These are phyloP conservation scores for Camellia japonica DNA, from an alignment of 148 eudicot genomes.

Conservation along the genomic window DNA sequence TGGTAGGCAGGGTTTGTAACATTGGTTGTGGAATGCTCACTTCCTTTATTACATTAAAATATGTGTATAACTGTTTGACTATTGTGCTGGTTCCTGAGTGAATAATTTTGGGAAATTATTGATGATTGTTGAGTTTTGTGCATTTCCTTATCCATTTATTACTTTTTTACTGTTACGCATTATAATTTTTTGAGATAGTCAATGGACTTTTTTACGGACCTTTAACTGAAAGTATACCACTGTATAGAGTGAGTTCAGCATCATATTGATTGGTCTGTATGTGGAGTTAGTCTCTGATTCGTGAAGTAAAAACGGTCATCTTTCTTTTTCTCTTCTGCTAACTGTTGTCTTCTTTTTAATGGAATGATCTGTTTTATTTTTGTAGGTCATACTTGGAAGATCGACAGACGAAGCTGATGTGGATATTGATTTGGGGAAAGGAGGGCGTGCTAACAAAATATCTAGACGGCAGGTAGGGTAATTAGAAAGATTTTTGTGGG, in stretches of 20 bases:
- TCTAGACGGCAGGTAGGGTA: conserved; percentile 81
- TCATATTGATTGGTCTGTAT: background rate
- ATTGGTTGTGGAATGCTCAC: background rate
- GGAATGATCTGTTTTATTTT: conserved; percentile 8
- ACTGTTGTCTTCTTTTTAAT: conserved; percentile 5
- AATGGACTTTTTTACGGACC: background rate
- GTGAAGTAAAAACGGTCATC: background rate
- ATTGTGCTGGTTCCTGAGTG: background rate
- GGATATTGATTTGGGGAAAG: conserved; percentile 83
- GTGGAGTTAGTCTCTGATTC: background rate
- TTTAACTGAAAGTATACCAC: background rate
- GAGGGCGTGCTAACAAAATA: conserved; percentile 76
- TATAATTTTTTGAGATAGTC: background rate
- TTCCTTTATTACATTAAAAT: background rate
- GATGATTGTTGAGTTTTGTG: background rate
- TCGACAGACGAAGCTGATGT: conserved; percentile 67
- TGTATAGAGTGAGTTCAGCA: background rate
- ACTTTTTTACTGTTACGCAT: background rate
- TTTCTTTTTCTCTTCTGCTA: background rate
- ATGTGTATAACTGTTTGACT: background rate
- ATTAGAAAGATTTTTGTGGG: conserved; percentile 3
- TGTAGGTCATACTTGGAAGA: conserved; percentile 83
- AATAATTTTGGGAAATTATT: background rate
- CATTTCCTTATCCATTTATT: background rate
- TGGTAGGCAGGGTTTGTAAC: background rate